These are phyloP conservation scores for Neurospora sp. DNA, from an alignment of 495 filamentous ascomycete genomes.

Conservation along the genomic window DNA sequence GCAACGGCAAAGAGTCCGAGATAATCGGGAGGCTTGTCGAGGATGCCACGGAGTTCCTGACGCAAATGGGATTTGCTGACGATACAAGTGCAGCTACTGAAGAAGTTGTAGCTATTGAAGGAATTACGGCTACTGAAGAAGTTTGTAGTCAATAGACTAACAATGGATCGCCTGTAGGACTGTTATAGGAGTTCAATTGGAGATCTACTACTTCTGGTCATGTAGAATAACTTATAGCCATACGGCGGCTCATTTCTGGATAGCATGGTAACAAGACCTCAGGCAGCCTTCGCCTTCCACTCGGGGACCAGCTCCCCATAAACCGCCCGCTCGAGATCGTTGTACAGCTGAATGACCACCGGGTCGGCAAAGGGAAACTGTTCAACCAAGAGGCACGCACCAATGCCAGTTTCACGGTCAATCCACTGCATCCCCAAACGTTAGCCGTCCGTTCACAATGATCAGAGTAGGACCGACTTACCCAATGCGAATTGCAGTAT, in stretches of 20 bases:
- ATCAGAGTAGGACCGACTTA: constrained; percentile 4
- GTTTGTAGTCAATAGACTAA: not conserved
- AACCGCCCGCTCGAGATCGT: constrained; percentile 23
- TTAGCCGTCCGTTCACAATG: not conserved
- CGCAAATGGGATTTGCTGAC: not conserved
- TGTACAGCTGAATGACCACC: constrained; percentile 14
- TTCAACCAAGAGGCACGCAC: constrained; percentile 15
- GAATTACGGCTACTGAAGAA: not conserved
- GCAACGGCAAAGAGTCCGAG: not conserved
- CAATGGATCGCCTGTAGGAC: not conserved
- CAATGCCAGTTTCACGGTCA: constrained; percentile 24
- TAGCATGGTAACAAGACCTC: not conserved
- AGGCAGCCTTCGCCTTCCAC: not conserved
- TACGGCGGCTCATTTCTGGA: too few relatives aligned
- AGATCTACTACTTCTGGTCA: too few relatives aligned
- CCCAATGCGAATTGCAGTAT: constrained; percentile 21
- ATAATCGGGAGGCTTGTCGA: not conserved
- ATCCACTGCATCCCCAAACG: constrained; percentile 20
- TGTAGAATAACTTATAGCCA: too few relatives aligned
- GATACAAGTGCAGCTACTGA: not conserved
- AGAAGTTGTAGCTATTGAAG: not conserved
- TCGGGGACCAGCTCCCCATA: constrained; percentile 18
- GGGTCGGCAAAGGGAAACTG: constrained; percentile 16
- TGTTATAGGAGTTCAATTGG: too few relatives aligned
- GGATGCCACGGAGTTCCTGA: not conserved